phyloP scores from a whole-genome alignment of 2,329 filamentous ascomycete genomes.

The Coleophoma eucalyptorum region DNA sequence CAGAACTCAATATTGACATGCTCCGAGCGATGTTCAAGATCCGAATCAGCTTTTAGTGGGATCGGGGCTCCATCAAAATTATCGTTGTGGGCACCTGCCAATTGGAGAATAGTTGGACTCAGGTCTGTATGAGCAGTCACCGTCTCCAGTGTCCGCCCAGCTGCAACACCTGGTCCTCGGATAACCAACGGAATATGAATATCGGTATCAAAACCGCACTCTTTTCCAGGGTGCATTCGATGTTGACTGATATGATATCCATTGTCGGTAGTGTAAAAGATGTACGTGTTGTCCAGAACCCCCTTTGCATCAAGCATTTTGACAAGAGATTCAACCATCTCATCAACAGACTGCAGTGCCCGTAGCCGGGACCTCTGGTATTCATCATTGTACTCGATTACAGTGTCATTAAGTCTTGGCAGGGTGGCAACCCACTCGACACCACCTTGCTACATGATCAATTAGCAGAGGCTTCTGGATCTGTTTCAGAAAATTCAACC shows the following conservation, averaged over 20 bases:
- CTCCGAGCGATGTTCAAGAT: conserved; percentile 25
- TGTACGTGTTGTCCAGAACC: conserved; percentile 42
- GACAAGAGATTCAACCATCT: conserved; percentile 46
- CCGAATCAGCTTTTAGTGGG: conserved; percentile 15
- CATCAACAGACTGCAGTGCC: conserved; percentile 50
- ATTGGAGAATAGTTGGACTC: conserved; percentile 39
- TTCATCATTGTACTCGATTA: conserved; percentile 43
- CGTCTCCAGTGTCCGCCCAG: background rate
- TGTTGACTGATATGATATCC: conserved; percentile 51
- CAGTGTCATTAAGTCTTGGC: conserved; percentile 33
- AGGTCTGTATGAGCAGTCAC: conserved; percentile 42
- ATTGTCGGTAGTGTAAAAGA: conserved; percentile 56
- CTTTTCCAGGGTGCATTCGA: conserved; percentile 44
- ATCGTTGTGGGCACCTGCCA: conserved; percentile 1
- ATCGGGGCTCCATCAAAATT: background rate
- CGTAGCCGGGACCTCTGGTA: conserved; percentile 49
- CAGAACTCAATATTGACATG: conserved; percentile 41
- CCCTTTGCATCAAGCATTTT: conserved; percentile 33
- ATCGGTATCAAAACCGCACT: conserved; percentile 46
- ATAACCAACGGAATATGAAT: conserved; percentile 51
- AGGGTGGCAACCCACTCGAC: conserved; percentile 44
- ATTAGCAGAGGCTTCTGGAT: too few relatives aligned
- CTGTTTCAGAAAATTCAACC: too few relatives aligned
- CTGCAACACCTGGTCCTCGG: conserved; percentile 50
- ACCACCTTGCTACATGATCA: too few relatives aligned